Evolutionary conservation across 1,284 basidiomycete species (phyloP).

Genomic region (Phellinidium pouzarii): DNA sequence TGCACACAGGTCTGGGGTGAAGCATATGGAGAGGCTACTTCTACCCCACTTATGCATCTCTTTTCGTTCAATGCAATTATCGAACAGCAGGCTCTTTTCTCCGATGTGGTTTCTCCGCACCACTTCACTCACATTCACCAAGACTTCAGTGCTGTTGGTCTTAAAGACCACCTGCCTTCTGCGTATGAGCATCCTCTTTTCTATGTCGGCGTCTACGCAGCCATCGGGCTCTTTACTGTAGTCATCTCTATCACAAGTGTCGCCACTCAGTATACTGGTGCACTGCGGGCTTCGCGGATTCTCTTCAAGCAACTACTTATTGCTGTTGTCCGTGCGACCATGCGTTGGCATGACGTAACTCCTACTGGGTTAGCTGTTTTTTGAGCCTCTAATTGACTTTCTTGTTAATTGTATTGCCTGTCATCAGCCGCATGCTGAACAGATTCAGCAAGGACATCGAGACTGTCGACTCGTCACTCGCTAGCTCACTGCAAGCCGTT

Average conservation of each 20-base stretch:
- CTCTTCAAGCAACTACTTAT: conserved; percentile 52
- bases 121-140: conserved; percentile 6
- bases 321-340: conserved; percentile 56
- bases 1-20: conserved; percentile 59
- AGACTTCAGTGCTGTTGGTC: not conserved
- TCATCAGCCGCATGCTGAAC: conserved; percentile 62
- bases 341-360: conserved; percentile 29
- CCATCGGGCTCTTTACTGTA: conserved; percentile 43
- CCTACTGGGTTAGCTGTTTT: too few species aligned
- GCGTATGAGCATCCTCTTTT: conserved; percentile 54
- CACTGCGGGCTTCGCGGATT: conserved; percentile 49
- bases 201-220: conserved; percentile 56
- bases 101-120: conserved; percentile 6
- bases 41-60: conserved; percentile 19
- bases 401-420: too few species aligned
- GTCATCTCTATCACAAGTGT: conserved; percentile 39
- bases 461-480: conserved; percentile 69
- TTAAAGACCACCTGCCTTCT: conserved; percentile 29
- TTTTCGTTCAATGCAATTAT: conserved; percentile 28
- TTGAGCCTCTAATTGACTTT: too few species aligned
- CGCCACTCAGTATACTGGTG: conserved; percentile 54
- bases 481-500: conserved; percentile 62
- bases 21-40: conserved; percentile 37
- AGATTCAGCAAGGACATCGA: conserved; percentile 74
- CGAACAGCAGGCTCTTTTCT: conserved; percentile 25